Evolutionary conservation across 208 protist genomes (phyloP), one percentile per base, ranked within the genome.

Genomic region (Leptomonas seymouri): DNA sequence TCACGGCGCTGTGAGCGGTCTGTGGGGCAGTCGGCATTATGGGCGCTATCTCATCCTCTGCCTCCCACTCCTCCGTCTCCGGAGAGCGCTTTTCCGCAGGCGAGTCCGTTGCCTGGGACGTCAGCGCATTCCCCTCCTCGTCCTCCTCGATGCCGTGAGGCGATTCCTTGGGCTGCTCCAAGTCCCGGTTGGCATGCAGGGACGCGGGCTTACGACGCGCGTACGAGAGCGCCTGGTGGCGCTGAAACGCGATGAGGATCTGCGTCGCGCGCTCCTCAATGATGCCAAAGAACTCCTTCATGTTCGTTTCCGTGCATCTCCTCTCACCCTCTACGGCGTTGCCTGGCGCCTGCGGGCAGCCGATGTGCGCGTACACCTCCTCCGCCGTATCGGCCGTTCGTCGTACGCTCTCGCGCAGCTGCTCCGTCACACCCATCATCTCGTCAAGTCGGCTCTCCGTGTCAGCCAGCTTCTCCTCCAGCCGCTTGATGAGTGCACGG

Each of bases 191-290:
- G 23, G n/a, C 34, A 28, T 39, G 68, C 48, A 20, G 27, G 44
- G 74, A 56, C 21, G 66, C 36, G 20, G 48, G 30, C 21, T 18
- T 44, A 15, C 59, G 27, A 56, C 72, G 64, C 48, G 53, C 2
- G 68, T 50, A 66, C 28, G 27, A 34, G 28, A 56, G 55, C 0
- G 46, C 34, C 49, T 76, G 71, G 36, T 82, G 83, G n/a, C 69
- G 70, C 72, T 94, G 84, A 42, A 80, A 86, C 12, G 89, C 84
- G 64, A 69, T 86, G 42, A 98, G 71, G 45, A 98, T 85, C 46
- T 86, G 76, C 46, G 73, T 93, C 4, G 91, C 86, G 16, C 85
- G 84, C 71, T 98, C 87, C 79, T 98, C 95, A 74, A 98, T 94
- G n/a, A 81, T 74, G 39, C 93, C 95, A 44, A 98, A 85, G 69